Evolutionary conservation across 352 stramenopile genomes (phyloP), one percentile per base, ranked within the genome.

Genomic region (Phytophthora fragariaefolia): DNA sequence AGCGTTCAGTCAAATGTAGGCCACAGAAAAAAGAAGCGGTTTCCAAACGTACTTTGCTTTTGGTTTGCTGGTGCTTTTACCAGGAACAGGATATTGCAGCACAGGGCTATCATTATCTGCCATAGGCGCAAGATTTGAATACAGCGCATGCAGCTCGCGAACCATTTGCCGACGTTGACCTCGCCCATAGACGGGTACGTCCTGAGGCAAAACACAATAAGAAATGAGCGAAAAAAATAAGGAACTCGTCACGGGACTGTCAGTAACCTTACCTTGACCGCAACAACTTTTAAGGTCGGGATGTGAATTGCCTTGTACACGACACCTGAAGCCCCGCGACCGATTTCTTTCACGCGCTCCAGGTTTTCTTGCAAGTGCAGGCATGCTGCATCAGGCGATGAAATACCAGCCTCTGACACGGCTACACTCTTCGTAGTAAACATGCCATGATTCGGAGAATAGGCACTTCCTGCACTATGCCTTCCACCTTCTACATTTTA

Each of bases 221-320:
- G 51, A 36, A 65, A 40, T 64, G 13, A 73, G 49, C 40, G 23
- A 59, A 3, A 17, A 13, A 20, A 43, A 20, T 43, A 49, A 66
- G 46, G 46, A 17, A 46, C 6, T 27, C 42, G 10, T 47, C 13
- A 48, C 27, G 9, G 17, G 24, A 56, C 51, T 53, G 15, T 17
- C 4, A 63, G 36, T 27, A 23, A 22, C 57, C 67, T 26, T 27
- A 93, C 85, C 85, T 97, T 97, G 30, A 97, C 80, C 15, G 91
- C 91, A 4, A 97, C 90, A 1, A 97, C 80, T 78, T 95, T 97
- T 13, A 97, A 63, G 4, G 85, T 95, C 9, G 92, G 91, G 17
- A 97, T 89, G 62, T 98, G 90, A n/a, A 98, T 89, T 6, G 89
- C 88, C 53, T 97, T 94, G 60, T 95, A 92, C 7, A 98, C 92